Evolutionary conservation across 257 asterid genomes (phyloP).

Genomic region (Nicotiana knightiana): DNA sequence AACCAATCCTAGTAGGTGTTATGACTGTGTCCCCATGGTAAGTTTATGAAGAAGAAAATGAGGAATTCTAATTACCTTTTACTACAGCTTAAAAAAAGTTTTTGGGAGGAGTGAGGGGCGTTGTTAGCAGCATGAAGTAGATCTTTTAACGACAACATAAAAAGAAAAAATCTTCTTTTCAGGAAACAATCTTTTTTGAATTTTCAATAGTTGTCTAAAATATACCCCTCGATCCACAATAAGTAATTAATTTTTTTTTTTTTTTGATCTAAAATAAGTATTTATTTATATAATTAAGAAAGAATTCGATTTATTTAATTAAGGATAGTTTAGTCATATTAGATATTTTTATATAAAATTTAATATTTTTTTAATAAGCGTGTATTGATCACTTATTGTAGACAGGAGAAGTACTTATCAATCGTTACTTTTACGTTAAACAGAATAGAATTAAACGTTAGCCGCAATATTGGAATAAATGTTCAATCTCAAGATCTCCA

Average conservation of each 20-base stretch:
- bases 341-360: too few species aligned
- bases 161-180: neutral
- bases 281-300: too few species aligned
- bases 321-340: too few species aligned
- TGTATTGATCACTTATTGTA: too few species aligned
- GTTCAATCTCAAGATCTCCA: neutral
- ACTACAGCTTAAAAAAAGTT: too few species aligned
- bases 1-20: neutral
- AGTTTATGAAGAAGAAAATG: neutral
- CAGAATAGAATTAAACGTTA: neutral
- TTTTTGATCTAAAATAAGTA: too few species aligned
- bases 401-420: neutral
- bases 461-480: neutral
- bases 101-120: neutral
- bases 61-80: neutral
- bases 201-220: neutral
- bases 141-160: neutral
- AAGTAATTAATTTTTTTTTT: too few species aligned
- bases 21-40: neutral
- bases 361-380: too few species aligned
- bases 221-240: neutral
- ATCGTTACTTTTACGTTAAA: neutral
- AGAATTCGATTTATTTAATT: too few species aligned
- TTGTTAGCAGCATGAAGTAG: neutral
- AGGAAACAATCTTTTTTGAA: neutral